phyloP scores from a whole-genome alignment of 371 early-diverging fungal genomes.

The Batkoa obscura region DNA sequence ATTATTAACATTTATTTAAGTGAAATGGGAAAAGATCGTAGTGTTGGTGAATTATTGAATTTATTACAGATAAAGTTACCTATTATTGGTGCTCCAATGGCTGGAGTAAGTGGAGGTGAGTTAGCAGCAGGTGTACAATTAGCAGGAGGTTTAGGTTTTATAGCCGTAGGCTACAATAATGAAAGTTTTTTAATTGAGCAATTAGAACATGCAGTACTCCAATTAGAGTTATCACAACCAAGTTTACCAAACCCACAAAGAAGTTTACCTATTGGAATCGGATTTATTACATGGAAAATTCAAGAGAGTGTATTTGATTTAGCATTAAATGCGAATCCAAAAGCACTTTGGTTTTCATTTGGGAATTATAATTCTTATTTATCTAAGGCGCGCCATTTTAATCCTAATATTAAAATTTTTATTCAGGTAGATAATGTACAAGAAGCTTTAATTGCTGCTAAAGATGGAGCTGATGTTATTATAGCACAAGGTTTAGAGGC shows the following conservation, averaged over 20 bases:
- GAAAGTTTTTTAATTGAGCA: background rate
- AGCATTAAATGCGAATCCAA: conserved; percentile 12
- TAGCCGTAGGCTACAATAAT: conserved; percentile 4
- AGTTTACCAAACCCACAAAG: background rate
- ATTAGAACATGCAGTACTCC: conserved; percentile 1
- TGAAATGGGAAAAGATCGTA: too few relatives aligned
- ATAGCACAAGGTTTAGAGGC: conserved; percentile 19
- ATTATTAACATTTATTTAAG: too few relatives aligned
- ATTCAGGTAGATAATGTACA: conserved; percentile 17
- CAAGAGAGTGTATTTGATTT: conserved; percentile 11
- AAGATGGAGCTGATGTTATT: conserved; percentile 15
- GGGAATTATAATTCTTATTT: conserved; percentile 16
- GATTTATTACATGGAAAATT: conserved; percentile 16
- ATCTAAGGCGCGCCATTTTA: conserved; percentile 10
- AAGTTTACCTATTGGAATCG: conserved; percentile 13
- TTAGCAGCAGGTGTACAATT: conserved; percentile 1
- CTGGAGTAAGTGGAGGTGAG: background rate
- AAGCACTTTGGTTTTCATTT: conserved; percentile 21
- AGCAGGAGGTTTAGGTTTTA: conserved; percentile 9
- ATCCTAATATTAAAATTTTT: conserved; percentile 12
- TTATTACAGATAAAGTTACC: background rate
- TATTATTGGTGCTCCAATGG: conserved; percentile 9
- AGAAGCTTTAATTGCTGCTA: conserved; percentile 15
- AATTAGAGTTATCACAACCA: background rate
- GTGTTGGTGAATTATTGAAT: too few relatives aligned